These are phyloP conservation scores for Macrolepiota fuliginosa DNA, from an alignment of 768 basidiomycete genomes.

Conservation along the genomic window DNA sequence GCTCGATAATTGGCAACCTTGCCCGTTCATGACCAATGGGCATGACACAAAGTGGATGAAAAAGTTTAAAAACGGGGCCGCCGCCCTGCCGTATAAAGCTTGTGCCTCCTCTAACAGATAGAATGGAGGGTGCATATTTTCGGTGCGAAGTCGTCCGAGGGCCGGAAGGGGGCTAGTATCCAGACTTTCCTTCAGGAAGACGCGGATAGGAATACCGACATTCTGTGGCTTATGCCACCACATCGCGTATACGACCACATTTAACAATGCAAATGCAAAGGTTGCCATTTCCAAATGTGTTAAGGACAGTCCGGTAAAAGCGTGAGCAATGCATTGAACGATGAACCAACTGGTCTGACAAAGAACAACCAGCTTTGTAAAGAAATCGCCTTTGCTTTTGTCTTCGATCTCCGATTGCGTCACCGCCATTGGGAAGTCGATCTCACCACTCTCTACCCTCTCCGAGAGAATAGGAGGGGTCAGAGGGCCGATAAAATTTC, in stretches of 20 bases:
- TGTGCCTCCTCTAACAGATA: neutral
- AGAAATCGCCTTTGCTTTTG: constrained; percentile 24
- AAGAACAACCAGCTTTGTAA: constrained; percentile 21
- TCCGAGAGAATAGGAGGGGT: neutral
- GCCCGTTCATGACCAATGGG: neutral
- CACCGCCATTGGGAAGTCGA: constrained; percentile 3
- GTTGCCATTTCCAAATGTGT: constrained; percentile 1
- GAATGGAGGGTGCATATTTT: neutral
- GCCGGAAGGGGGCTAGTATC: neutral
- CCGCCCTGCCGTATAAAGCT: neutral
- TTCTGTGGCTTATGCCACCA: constrained; percentile 11
- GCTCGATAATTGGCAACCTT: neutral
- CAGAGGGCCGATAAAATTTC: neutral
- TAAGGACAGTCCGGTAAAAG: neutral
- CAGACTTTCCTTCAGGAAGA: neutral
- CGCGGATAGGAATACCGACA: neutral
- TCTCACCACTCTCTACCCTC: neutral
- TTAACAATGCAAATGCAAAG: constrained; percentile 3
- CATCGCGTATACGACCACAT: constrained; percentile 4
- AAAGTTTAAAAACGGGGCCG: neutral
- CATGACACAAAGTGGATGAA: neutral
- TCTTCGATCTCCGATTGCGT: constrained; percentile 18
- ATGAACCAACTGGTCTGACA: constrained; percentile 22
- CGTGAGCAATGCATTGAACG: constrained; percentile 6
- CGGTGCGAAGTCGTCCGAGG: neutral